phyloP scores from a whole-genome alignment of 495 filamentous ascomycete genomes.

The Penicillium cosmopolitanum region DNA sequence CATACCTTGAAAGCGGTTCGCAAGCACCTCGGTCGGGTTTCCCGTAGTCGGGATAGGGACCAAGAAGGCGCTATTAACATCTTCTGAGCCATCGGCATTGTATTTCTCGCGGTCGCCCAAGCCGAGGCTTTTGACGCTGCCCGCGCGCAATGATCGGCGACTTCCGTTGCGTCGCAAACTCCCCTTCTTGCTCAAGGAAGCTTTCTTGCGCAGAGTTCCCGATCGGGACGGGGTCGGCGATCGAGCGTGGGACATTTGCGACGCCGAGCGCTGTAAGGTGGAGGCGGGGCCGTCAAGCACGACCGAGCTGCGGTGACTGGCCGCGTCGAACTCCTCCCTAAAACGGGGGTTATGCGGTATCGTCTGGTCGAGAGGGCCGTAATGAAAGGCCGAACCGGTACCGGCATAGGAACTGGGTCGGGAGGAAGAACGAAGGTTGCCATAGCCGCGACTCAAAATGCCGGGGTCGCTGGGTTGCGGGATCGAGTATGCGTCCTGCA shows the following conservation, averaged over 20 bases:
- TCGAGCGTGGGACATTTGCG: constrained; percentile 55
- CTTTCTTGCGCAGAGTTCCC: constrained; percentile 85
- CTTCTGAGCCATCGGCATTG: constrained; percentile 61
- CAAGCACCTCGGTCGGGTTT: constrained; percentile 86
- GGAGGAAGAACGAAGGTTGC: constrained; percentile 35
- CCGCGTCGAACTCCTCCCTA: constrained; percentile 72
- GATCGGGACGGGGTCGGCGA: constrained; percentile 65
- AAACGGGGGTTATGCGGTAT: constrained; percentile 57
- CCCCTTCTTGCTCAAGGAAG: constrained; percentile 69
- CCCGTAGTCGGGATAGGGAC: constrained; percentile 86
- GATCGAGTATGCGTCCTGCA: constrained; percentile 45
- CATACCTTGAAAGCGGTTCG: constrained; percentile 87
- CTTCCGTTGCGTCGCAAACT: constrained; percentile 83
- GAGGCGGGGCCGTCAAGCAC: constrained; percentile 52
- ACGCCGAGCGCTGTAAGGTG: constrained; percentile 50
- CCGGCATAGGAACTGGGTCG: constrained; percentile 45
- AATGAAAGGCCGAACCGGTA: constrained; percentile 39
- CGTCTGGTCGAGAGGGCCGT: constrained; percentile 46
- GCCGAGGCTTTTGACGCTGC: constrained; percentile 76
- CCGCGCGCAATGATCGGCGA: constrained; percentile 72
- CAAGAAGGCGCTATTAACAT: constrained; percentile 82
- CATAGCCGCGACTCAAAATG: constrained; percentile 36
- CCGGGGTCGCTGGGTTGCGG: constrained; percentile 35
- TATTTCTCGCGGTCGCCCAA: constrained; percentile 63
- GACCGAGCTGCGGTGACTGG: constrained; percentile 65